Conservation (phyloP, 805 yeast species). For the Candida khao-thaluensis region DNA sequence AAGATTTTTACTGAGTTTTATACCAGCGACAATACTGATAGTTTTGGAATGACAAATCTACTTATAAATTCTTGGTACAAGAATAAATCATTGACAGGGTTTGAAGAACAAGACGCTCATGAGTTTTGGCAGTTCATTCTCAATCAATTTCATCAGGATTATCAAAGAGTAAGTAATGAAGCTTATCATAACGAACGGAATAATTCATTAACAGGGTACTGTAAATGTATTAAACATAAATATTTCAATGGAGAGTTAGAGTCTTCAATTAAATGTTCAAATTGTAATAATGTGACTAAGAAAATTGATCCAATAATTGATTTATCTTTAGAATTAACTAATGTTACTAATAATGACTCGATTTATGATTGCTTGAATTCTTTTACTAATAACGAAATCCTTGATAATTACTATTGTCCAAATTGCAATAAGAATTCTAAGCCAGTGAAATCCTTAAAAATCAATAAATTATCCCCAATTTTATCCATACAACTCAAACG, state of each 20-base stretch:
- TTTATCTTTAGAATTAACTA: constrained; percentile 70
- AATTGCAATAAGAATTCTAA: constrained; percentile 57
- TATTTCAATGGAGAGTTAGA: constrained; percentile 82
- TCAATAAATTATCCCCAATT: constrained; percentile 72
- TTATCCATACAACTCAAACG: constrained; percentile 82
- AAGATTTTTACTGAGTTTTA: constrained; percentile 73
- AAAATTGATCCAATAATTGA: constrained; percentile 91
- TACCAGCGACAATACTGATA: constrained; percentile 58
- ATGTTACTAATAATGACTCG: constrained; percentile 28
- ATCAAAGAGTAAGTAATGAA: constrained; percentile 18
- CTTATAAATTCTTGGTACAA: constrained; percentile 86
- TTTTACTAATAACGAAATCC: constrained; percentile 74
- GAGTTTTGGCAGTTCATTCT: constrained; percentile 93
- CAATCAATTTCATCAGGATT: constrained; percentile 68
- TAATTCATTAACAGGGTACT: constrained; percentile 23
- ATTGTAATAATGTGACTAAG: constrained; percentile 61
- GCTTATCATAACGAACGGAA: constrained; percentile 1
- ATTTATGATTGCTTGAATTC: constrained; percentile 67
- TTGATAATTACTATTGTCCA: constrained; percentile 74
- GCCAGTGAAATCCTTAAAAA: constrained; percentile 67
- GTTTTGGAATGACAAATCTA: constrained; percentile 79
- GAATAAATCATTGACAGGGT: constrained; percentile 85
- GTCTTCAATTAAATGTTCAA: constrained; percentile 72
- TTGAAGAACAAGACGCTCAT: constrained; percentile 97
- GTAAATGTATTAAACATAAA: constrained; percentile 79